Conservation (phyloP, 139 green algal genomes). For the Protoeuglena noctilucae region DNA sequence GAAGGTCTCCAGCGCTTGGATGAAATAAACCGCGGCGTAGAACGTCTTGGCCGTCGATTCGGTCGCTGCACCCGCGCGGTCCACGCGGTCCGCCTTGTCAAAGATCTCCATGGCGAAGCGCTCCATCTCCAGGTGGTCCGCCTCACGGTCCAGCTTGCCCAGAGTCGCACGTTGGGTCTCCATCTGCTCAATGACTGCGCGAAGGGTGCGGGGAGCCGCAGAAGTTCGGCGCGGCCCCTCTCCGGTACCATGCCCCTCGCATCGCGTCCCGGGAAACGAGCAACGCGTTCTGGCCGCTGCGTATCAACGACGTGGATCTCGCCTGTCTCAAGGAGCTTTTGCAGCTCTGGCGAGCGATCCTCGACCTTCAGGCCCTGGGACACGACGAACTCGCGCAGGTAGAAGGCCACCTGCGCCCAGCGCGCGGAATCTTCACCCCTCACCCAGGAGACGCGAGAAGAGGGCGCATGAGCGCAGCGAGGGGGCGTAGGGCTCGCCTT, state of each 20-base stretch:
- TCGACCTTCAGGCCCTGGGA: constrained; percentile 44
- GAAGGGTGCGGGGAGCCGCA: too few species aligned
- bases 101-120: constrained; percentile 59
- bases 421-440: too few species aligned
- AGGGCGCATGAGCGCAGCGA: too few species aligned
- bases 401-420: constrained; percentile 67
- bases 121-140: constrained; percentile 22
- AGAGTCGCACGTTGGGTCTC: too few species aligned
- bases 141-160: constrained; percentile 38
- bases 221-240: too few species aligned
- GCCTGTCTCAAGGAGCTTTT: constrained; percentile 28
- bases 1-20: constrained; percentile 55
- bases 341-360: constrained; percentile 36
- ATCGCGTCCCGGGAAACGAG: too few species aligned
- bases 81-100: constrained; percentile 35
- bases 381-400: constrained; percentile 53
- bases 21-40: constrained; percentile 69
- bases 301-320: too few species aligned
- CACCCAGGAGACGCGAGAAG: too few species aligned
- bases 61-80: constrained; percentile 40
- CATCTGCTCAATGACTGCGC: too few species aligned
- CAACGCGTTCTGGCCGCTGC: too few species aligned
- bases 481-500: too few species aligned
- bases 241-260: too few species aligned
- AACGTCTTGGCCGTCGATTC: constrained; percentile 59